These are phyloP conservation scores for Suillus subalutaceus DNA, from an alignment of 768 basidiomycete species.

Conservation along the genomic window DNA sequence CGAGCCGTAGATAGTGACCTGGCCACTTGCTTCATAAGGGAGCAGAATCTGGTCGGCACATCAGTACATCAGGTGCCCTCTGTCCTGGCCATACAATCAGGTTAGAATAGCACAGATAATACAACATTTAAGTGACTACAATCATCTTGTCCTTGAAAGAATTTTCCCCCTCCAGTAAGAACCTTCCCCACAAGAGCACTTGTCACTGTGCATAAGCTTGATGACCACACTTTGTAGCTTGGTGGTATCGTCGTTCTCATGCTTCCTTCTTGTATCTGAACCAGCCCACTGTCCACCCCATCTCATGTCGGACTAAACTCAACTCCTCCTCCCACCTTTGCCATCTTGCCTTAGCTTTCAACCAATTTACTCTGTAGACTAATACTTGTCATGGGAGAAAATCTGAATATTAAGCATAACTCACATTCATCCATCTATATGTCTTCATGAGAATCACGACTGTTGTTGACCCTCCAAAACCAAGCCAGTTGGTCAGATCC, in stretches of 20 bases:
- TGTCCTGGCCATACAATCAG: no score
- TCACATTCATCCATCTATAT: constrained; percentile 2
- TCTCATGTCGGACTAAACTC: constrained; percentile 19
- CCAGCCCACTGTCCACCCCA: constrained; percentile 13
- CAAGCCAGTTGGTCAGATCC: constrained; percentile 11
- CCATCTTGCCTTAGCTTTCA: constrained; percentile 20
- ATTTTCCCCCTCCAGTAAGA: neutral
- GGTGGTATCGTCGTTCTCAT: neutral
- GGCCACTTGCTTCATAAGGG: no score
- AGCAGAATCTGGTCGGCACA: no score
- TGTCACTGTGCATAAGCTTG: constrained; percentile 1
- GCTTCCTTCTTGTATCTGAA: constrained; percentile 4
- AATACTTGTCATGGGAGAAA: neutral
- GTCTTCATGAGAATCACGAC: neutral
- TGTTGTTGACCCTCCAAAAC: constrained; percentile 3
- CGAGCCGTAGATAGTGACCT: no score
- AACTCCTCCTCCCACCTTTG: constrained; percentile 26
- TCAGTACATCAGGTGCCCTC: no score
- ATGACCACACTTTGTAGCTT: neutral
- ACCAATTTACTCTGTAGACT: constrained; percentile 13
- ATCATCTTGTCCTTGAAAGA: neutral
- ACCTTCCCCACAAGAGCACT: neutral
- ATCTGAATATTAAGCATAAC: neutral
- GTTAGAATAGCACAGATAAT: no score
- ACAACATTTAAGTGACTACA: neutral